A percentile compares a stretch with the other conserved stretches of the same genome.
Conservation (phyloP, 345 rosid species). For the Populus alba region DNA sequence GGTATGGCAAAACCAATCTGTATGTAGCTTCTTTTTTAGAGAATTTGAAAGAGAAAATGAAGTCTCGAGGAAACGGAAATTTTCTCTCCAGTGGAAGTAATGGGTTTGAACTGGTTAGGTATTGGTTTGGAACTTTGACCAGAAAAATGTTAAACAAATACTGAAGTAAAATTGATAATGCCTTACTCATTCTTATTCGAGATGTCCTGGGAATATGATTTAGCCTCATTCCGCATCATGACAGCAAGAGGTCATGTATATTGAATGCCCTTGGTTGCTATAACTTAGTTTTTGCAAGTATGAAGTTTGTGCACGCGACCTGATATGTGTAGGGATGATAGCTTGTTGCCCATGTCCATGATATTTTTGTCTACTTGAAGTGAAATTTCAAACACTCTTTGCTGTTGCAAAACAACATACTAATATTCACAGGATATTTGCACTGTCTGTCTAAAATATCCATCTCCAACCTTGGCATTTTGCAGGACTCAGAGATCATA, state of each 20-base stretch:
- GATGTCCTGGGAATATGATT: background rate
- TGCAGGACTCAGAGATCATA: slow-evolving; percentile 78
- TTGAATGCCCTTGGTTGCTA: background rate
- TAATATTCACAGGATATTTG: background rate
- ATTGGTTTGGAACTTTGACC: background rate
- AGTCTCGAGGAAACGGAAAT: background rate
- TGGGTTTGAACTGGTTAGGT: background rate
- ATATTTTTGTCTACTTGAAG: background rate
- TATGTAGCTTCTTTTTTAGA: background rate
- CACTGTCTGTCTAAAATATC: slow-evolving; percentile 6
- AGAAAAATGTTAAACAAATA: background rate
- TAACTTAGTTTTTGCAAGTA: background rate
- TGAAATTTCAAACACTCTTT: background rate
- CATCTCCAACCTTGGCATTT: slow-evolving; percentile 18
- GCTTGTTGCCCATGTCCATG: background rate
- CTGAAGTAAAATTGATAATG: background rate
- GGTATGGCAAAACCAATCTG: too few relatives aligned
- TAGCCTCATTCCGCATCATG: background rate
- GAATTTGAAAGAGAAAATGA: background rate
- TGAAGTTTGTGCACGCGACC: background rate
- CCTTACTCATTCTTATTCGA: background rate
- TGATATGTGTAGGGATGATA: background rate
- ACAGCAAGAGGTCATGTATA: background rate
- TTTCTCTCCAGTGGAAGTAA: background rate
- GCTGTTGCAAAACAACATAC: background rate